Conservation (phyloP, 306 rosid species). For the Carpinus viminea region DNA sequence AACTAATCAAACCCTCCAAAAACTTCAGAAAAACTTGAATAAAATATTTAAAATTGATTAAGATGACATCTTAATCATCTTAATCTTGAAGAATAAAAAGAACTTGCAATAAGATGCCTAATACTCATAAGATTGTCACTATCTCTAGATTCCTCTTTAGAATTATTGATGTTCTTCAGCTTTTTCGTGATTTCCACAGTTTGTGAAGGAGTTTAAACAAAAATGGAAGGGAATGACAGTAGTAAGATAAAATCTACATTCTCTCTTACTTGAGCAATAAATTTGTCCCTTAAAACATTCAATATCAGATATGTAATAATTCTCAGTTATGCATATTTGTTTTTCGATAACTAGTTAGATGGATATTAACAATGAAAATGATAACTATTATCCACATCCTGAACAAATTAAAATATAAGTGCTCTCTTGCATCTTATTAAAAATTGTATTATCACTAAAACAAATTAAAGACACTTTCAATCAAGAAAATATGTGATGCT, state of each 20-base stretch:
- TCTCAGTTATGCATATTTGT: not conserved
- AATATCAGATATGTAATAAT: not conserved
- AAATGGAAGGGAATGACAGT: not conserved
- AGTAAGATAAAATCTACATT: not conserved
- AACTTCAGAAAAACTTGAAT: not conserved
- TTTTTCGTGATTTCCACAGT: not conserved
- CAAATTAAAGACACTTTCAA: not conserved
- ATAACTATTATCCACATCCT: not conserved
- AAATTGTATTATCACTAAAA: not conserved
- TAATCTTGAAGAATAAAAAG: not conserved
- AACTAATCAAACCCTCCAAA: not conserved
- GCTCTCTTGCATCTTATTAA: not conserved
- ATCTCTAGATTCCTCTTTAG: not conserved
- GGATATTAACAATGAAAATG: not conserved
- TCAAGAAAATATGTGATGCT: not conserved
- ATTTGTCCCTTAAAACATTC: not conserved
- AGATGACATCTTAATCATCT: not conserved
- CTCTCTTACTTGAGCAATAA: not conserved
- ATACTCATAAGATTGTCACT: not conserved
- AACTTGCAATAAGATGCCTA: not conserved
- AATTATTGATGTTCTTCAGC: not conserved
- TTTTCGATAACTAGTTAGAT: not conserved
- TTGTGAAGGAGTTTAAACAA: not conserved
- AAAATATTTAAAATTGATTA: not conserved
- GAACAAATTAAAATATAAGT: not conserved